Evolutionary conservation across 495 filamentous ascomycete species (phyloP).

Genomic region (Neurospora hispaniola): DNA sequence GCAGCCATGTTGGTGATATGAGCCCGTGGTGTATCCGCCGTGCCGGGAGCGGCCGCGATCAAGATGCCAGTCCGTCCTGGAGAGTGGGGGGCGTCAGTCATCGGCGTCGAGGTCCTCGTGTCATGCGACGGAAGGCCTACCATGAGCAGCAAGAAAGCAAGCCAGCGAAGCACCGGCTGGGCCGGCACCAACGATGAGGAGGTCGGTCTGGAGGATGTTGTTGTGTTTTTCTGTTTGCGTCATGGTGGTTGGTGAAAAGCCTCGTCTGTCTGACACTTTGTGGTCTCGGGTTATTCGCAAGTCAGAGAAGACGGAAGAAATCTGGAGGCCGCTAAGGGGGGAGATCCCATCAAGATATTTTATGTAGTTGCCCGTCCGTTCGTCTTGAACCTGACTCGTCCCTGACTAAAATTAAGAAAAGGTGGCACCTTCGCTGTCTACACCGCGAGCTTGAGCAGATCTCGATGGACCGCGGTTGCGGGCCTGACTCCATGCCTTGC

Average conservation of each 20-base stretch:
- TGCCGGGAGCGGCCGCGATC: conserved; percentile 34
- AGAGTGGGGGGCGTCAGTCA: not conserved
- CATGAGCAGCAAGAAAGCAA: conserved; percentile 43
- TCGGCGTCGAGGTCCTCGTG: no score
- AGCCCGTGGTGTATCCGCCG: conserved; percentile 42
- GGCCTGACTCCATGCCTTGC: no score
- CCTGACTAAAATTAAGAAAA: no score
- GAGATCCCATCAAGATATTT: not conserved
- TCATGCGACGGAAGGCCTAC: conserved; percentile 13
- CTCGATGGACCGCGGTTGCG: no score
- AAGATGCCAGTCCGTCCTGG: conserved; percentile 39
- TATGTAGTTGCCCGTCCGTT: no score
- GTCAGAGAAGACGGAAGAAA: no score
- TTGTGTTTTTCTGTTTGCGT: conserved; percentile 4
- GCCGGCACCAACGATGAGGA: conserved; percentile 46
- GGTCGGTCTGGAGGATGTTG: conserved; percentile 32
- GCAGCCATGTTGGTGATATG: conserved; percentile 43
- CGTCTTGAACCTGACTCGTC: no score
- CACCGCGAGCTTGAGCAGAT: no score
- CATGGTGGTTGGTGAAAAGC: not conserved
- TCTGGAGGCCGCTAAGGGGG: not conserved
- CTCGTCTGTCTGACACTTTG: not conserved
- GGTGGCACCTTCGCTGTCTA: no score
- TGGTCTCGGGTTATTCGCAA: not conserved
- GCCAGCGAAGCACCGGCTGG: conserved; percentile 46